Evolutionary conservation across 257 asterid genomes (phyloP).

Genomic region (Coffea eugenioides): DNA sequence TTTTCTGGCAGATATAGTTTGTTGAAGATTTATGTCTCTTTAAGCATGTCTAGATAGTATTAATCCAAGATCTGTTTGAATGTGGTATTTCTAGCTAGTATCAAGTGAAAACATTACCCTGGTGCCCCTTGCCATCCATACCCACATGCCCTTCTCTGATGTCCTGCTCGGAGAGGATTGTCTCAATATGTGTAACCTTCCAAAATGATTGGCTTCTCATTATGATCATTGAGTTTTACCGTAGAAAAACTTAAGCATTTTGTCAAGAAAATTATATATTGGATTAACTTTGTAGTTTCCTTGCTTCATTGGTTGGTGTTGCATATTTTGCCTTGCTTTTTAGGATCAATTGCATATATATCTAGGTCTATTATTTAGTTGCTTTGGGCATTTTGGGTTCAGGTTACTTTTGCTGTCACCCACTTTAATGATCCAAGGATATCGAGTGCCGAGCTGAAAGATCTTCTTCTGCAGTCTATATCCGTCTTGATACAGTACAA

Average conservation of each 20-base stretch:
- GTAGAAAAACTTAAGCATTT: not conserved
- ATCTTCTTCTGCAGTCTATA: constrained; percentile 94
- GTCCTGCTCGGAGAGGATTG: not conserved
- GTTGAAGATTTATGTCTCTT: no score
- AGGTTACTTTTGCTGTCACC: constrained; percentile 82
- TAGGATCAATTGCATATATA: not conserved
- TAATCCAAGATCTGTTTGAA: not conserved
- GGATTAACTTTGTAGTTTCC: not conserved
- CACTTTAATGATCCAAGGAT: constrained; percentile 95
- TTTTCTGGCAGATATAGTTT: no score
- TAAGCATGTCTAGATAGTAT: not conserved
- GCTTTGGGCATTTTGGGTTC: constrained; percentile 15
- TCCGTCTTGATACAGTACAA: constrained; percentile 83
- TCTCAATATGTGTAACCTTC: not conserved
- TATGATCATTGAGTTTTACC: no score
- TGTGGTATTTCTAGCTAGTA: not conserved
- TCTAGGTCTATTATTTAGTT: not conserved
- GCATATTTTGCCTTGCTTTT: not conserved
- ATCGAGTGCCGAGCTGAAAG: constrained; percentile 82
- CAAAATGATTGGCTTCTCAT: not conserved
- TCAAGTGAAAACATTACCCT: no score
- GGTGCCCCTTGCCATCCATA: not conserved
- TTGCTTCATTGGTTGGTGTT: not conserved
- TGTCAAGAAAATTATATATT: not conserved
- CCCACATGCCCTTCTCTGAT: not conserved